phyloP scores from a whole-genome alignment of 2,329 filamentous ascomycete genomes.

The Amphichorda felina region DNA sequence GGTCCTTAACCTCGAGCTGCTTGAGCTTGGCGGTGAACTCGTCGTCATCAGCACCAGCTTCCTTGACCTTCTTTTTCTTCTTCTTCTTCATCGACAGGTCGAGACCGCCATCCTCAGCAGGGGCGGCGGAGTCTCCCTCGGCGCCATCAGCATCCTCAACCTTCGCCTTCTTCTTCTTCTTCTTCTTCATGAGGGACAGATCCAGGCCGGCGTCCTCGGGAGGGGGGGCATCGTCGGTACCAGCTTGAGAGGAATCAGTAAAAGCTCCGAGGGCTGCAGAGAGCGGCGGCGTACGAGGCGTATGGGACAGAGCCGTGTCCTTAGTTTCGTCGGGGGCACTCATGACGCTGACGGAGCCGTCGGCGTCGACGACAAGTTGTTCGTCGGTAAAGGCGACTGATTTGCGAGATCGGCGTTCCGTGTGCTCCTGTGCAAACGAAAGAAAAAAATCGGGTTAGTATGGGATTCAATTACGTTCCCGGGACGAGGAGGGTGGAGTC shows the following conservation, averaged over 20 bases:
- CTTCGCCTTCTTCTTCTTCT: conserved; percentile 33
- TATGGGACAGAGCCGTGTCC: conserved; percentile 71
- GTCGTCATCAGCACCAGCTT: conserved; percentile 50
- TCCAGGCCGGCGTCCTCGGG: conserved; percentile 41
- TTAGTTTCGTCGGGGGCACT: conserved; percentile 65
- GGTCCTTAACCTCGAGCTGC: conserved; percentile 54
- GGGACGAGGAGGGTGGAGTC: background rate
- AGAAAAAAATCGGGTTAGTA: conserved; percentile 6
- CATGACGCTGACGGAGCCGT: conserved; percentile 73
- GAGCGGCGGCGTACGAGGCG: conserved; percentile 51
- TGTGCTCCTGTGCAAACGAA: conserved; percentile 11
- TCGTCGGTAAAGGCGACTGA: conserved; percentile 90
- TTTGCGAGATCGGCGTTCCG: conserved; percentile 69
- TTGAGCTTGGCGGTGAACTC: conserved; percentile 50
- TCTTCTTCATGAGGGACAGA: conserved; percentile 61
- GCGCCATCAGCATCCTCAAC: conserved; percentile 27
- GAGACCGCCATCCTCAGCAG: conserved; percentile 35
- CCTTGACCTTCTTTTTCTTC: conserved; percentile 59
- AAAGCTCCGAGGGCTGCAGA: conserved; percentile 42
- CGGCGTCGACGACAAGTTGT: conserved; percentile 75
- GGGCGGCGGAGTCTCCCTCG: conserved; percentile 32
- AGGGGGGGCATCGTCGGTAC: conserved; percentile 27
- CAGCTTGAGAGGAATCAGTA: conserved; percentile 36
- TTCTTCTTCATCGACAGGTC: conserved; percentile 58
- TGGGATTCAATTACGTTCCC: background rate